Conservation (phyloP, 2,329 filamentous ascomycete genomes). For the Grosmannia clavigera region DNA sequence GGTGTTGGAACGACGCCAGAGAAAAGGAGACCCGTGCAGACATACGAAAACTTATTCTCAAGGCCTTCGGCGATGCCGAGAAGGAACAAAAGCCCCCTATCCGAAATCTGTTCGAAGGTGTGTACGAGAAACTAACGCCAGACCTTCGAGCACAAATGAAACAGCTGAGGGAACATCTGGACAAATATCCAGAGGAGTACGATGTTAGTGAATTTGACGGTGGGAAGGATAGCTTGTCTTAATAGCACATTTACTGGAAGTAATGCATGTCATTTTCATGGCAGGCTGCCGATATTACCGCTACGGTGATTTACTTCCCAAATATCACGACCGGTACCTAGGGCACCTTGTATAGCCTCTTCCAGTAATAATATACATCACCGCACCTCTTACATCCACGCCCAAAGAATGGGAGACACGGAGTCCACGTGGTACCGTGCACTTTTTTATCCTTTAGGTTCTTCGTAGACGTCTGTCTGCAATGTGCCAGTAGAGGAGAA, state of each 20-base stretch:
- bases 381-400: too few species aligned
- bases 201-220: constrained; percentile 36
- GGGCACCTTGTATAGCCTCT: background rate
- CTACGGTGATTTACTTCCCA: too few species aligned
- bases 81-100: constrained; percentile 68
- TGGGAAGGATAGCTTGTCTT: constrained; percentile 17
- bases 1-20: constrained; percentile 71
- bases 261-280: background rate
- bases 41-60: constrained; percentile 49
- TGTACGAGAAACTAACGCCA: constrained; percentile 73
- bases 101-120: constrained; percentile 65
- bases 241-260: background rate
- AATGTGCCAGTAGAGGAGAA: too few species aligned
- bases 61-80: constrained; percentile 75
- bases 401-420: too few species aligned
- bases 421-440: too few species aligned
- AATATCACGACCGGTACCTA: too few species aligned
- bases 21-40: constrained; percentile 44
- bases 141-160: constrained; percentile 53
- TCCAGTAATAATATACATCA: too few species aligned
- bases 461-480: too few species aligned
- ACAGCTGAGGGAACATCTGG: constrained; percentile 61
- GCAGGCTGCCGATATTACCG: too few species aligned
- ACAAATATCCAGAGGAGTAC: constrained; percentile 86
- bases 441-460: too few species aligned